Conservation (phyloP, 2,329 filamentous ascomycete species). For the Diplodia intermedia region DNA sequence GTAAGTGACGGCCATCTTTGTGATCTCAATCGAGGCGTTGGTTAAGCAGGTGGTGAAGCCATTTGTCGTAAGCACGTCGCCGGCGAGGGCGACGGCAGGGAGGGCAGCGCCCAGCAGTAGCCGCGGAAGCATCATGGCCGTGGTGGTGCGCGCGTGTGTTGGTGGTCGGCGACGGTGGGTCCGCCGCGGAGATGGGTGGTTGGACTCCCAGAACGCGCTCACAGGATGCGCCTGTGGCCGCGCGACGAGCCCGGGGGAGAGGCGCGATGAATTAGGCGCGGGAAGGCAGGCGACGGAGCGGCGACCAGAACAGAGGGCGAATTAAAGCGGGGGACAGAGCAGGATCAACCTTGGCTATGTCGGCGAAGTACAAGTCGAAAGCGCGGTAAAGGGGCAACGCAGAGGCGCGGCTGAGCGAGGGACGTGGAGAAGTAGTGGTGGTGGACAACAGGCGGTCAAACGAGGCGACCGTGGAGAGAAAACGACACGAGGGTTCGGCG, state of each 20-base stretch:
- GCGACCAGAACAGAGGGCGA: conserved; percentile 22
- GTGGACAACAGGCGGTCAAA: conserved; percentile 13
- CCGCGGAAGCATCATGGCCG: conserved; percentile 48
- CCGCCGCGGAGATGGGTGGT: conserved; percentile 28
- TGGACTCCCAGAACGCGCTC: conserved; percentile 22
- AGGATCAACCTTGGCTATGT: conserved; percentile 29
- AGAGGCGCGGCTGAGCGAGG: conserved; percentile 21
- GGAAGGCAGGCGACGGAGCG: not conserved
- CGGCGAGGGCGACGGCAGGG: conserved; percentile 63
- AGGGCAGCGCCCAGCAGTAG: conserved; percentile 46
- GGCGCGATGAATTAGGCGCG: conserved; percentile 10
- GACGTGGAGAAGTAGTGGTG: conserved; percentile 22
- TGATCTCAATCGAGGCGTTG: conserved; percentile 68
- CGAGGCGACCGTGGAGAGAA: conserved; percentile 22
- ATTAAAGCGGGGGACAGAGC: conserved; percentile 25
- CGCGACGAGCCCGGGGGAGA: conserved; percentile 10
- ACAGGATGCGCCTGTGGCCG: conserved; percentile 28
- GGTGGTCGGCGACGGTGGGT: conserved; percentile 21
- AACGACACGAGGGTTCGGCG: conserved; percentile 6
- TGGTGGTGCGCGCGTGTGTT: conserved; percentile 18
- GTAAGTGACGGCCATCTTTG: conserved; percentile 79
- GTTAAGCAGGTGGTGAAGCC: conserved; percentile 78
- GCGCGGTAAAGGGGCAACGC: conserved; percentile 26
- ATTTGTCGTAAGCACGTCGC: conserved; percentile 77
- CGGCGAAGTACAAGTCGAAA: conserved; percentile 20